Percentiles rank a stretch among this genome's conserved stretches.
Conservation (phyloP, 257 asterid genomes). For the Solanum sejunctum region DNA sequence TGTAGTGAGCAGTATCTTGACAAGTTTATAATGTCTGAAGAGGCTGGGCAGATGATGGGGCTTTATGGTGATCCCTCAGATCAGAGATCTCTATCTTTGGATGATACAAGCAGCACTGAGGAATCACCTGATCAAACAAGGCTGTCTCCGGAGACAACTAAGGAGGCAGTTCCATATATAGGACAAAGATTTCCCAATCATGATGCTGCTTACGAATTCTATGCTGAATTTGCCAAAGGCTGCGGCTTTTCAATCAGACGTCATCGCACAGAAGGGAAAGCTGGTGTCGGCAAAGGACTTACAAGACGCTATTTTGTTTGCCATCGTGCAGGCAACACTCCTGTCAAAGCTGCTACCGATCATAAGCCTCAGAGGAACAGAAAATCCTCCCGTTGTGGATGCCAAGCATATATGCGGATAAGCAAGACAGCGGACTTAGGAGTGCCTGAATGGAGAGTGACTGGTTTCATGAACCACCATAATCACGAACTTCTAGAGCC, state of each 20-base stretch:
- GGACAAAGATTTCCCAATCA: constrained; percentile 80
- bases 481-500: constrained; percentile 94
- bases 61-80: constrained; percentile 73
- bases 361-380: constrained; percentile 83
- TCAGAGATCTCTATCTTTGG: constrained; percentile 76
- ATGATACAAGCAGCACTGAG: constrained; percentile 80
- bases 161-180: constrained; percentile 59
- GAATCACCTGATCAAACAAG: constrained; percentile 76
- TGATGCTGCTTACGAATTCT: constrained; percentile 88
- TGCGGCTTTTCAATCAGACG: constrained; percentile 96
- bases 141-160: constrained; percentile 41
- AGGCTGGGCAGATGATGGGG: constrained; percentile 61
- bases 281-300: constrained; percentile 96
- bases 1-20: constrained; percentile 6
- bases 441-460: constrained; percentile 82
- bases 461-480: constrained; percentile 86
- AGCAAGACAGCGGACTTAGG: constrained; percentile 75
- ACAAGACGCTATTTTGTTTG: constrained; percentile 95
- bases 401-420: constrained; percentile 95
- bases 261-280: constrained; percentile 94
- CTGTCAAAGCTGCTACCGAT: constrained; percentile 46
- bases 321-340: constrained; percentile 97
- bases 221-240: constrained; percentile 69
- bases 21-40: constrained; percentile 56
- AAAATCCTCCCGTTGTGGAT: constrained; percentile 94